phyloP scores from a whole-genome alignment of 768 basidiomycete species.

The Melanogaster broomeanus region DNA sequence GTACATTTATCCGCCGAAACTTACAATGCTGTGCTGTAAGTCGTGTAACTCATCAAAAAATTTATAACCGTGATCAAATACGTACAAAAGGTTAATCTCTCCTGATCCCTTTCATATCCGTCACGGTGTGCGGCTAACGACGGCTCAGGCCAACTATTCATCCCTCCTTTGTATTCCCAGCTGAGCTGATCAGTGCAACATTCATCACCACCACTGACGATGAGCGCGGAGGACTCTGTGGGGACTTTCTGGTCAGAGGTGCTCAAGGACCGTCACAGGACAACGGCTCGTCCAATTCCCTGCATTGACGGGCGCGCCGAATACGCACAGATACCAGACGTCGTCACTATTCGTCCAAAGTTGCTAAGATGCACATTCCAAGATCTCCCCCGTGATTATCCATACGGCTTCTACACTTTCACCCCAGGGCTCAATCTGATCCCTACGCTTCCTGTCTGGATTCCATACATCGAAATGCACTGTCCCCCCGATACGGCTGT shows the following conservation, averaged over 20 bases:
- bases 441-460: not conserved
- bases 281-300: not conserved
- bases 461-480: conserved; percentile 2
- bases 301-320: not conserved
- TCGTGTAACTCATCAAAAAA: too few relatives aligned
- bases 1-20: too few relatives aligned
- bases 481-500: not conserved
- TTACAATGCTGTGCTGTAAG: too few relatives aligned
- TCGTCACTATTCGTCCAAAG: not conserved
- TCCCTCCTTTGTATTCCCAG: too few relatives aligned
- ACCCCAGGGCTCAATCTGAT: not conserved
- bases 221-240: not conserved
- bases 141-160: too few relatives aligned
- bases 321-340: not conserved
- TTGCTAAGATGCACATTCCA: not conserved
- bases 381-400: not conserved
- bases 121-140: too few relatives aligned
- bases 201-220: not conserved
- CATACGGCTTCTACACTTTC: not conserved
- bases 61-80: too few relatives aligned
- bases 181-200: too few relatives aligned
- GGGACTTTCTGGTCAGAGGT: not conserved
- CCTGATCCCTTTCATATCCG: too few relatives aligned
- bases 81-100: too few relatives aligned
- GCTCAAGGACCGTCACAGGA: not conserved